Base-by-base conservation (phyloP, 2,329 filamentous ascomycete genomes). In the Exophiala dermatitidis region DNA sequence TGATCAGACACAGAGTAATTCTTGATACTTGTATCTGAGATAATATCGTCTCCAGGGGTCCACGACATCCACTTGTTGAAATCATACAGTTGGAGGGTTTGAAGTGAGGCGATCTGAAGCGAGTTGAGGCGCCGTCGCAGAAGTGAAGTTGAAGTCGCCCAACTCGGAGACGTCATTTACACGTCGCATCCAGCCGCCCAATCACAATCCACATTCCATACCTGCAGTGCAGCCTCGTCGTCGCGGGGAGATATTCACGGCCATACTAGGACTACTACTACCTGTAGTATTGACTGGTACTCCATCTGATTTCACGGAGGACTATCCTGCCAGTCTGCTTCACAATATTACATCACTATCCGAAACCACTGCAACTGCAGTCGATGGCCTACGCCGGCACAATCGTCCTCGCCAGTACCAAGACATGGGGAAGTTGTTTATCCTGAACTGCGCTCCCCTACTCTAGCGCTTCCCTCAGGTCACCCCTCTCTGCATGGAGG, bases 401-500 rank as follows among this genome's bases (percentile, higher is more conserved):
- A n/a, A 36, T 36, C n/a, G 7, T 7, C n/a, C 33, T 36, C 33
- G 2, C n/a, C n/a, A n/a, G 33, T 7, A 36, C 7, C 33, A 2
- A 36, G 5, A 26, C 37, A 34, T 34, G 33, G 6, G 33, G 19
- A 19, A 19, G 19, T 19, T 19, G 19, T 19, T 19, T 19, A 12
- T 30, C 42, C 5, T 31, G 42, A 26, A 45, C 4, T n/a, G 29
- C 29, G 7, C 32, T 45, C 42, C 3, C 7, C 42, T 45, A 31
- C 6, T 37, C 44, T 36, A 57, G 34, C 32, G 36, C 8, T 7
- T 53, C 42, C 33, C 40, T 53, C 46, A 61, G 28, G 4, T 51
- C 58, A 1, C 60, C 61, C 43, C 56, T 60, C 28, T 62, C 60
- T n/a, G 60, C 60, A 54, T 62, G 58, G 6, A 61, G 37, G 28